phyloP scores from a whole-genome alignment of 2,329 filamentous ascomycete genomes.

The Fusarium nygamai region DNA sequence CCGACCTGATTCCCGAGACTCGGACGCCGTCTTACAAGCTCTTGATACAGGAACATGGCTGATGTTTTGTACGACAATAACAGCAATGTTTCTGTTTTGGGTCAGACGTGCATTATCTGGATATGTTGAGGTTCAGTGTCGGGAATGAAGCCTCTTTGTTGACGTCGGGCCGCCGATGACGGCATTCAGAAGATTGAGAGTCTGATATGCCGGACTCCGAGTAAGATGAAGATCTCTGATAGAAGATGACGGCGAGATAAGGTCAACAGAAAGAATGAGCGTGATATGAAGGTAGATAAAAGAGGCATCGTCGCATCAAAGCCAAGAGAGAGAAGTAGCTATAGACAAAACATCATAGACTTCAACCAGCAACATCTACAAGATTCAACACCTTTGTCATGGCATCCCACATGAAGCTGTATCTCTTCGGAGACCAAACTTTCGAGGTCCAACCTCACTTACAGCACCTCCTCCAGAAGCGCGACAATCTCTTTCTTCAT shows the following conservation, averaged over 20 bases:
- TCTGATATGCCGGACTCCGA: constrained; percentile 15
- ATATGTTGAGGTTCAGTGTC: constrained; percentile 4
- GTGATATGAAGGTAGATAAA: constrained; percentile 8
- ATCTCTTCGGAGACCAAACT: constrained; percentile 35
- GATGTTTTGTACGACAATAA: neutral
- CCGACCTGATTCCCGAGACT: neutral
- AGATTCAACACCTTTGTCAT: constrained; percentile 37
- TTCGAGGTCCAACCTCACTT: constrained; percentile 31
- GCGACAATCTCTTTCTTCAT: constrained; percentile 36
- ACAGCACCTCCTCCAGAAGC: constrained; percentile 24
- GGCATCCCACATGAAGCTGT: constrained; percentile 20
- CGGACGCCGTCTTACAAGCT: constrained; percentile 17
- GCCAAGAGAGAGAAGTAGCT: neutral
- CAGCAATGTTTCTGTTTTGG: neutral
- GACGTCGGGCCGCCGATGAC: neutral
- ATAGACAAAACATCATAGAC: constrained; percentile 4
- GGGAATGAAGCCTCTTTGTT: neutral
- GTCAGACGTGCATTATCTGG: neutral
- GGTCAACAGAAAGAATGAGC: neutral
- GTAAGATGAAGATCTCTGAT: neutral
- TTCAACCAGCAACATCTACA: constrained; percentile 23
- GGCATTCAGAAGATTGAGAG: neutral
- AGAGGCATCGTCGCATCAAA: neutral
- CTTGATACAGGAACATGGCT: neutral
- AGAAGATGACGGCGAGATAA: neutral